Conservation (phyloP, 2,329 filamentous ascomycete species). For the Blastomyces parvus region DNA sequence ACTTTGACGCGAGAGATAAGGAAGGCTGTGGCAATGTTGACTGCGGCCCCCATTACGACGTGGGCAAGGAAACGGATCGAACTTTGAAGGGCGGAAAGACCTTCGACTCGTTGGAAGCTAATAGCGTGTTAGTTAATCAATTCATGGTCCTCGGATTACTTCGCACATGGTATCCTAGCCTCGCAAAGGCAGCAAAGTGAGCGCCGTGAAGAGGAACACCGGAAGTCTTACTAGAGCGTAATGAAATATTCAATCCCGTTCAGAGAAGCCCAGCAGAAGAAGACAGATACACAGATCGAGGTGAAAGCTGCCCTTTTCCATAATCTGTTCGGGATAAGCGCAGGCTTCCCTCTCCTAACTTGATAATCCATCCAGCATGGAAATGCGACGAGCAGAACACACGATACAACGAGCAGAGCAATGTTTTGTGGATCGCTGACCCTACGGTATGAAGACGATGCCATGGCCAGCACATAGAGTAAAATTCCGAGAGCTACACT, state of each 20-base stretch:
- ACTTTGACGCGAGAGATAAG: slow-evolving; percentile 12
- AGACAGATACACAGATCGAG: slow-evolving; percentile 25
- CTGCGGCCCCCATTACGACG: neutral
- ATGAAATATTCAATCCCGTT: slow-evolving; percentile 14
- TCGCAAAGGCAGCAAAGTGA: neutral
- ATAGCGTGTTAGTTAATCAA: neutral
- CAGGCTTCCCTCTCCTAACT: slow-evolving; percentile 20
- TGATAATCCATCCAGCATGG: slow-evolving; percentile 21
- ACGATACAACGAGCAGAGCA: slow-evolving; percentile 22
- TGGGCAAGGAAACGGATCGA: neutral
- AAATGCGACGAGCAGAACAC: slow-evolving; percentile 19
- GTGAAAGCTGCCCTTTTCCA: slow-evolving; percentile 27
- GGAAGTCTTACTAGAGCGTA: neutral
- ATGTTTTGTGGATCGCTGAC: slow-evolving; percentile 19
- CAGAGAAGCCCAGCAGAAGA: slow-evolving; percentile 23
- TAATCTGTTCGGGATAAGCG: slow-evolving; percentile 14
- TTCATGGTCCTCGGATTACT: neutral
- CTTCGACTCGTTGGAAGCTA: slow-evolving; percentile 1
- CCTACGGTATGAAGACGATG: slow-evolving; percentile 13
- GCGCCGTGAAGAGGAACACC: neutral
- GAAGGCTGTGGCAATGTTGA: slow-evolving; percentile 7
- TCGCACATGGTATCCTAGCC: neutral
- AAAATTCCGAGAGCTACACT: slow-evolving; percentile 39
- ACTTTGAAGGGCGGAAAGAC: neutral
- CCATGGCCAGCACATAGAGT: slow-evolving; percentile 36